Evolutionary conservation across 2,329 filamentous ascomycete species (phyloP).

Genomic region (Fusarium sp.): DNA sequence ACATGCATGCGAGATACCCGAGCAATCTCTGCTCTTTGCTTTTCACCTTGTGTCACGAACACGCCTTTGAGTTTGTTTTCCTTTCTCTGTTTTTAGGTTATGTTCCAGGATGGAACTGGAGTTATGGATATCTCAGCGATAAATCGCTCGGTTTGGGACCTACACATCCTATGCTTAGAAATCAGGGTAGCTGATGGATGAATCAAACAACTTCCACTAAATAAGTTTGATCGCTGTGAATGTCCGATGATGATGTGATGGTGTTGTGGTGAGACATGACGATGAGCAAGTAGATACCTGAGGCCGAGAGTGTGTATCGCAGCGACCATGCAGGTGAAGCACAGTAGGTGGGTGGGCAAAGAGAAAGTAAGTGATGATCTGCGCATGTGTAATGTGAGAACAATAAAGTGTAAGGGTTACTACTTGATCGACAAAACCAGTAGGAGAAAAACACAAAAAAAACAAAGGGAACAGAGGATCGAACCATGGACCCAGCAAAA

Average conservation of each 20-base stretch:
- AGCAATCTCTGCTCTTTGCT: constrained; percentile 12
- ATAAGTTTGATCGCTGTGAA: neutral
- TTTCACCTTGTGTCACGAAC: constrained; percentile 11
- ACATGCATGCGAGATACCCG: constrained; percentile 24
- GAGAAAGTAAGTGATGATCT: too few relatives aligned
- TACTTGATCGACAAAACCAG: too few relatives aligned
- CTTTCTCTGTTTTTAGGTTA: constrained; percentile 37
- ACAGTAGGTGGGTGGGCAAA: too few relatives aligned
- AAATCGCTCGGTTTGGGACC: constrained; percentile 27
- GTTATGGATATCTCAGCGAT: constrained; percentile 43
- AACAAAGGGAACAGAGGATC: neutral
- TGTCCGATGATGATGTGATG: neutral
- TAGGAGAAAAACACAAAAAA: neutral
- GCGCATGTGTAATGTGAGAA: too few relatives aligned
- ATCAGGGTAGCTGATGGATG: constrained; percentile 32
- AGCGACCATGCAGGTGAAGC: neutral
- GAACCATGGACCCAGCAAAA: constrained; percentile 15
- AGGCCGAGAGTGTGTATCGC: neutral
- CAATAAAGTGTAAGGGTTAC: too few relatives aligned
- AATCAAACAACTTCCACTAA: constrained; percentile 27
- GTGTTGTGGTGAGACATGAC: neutral
- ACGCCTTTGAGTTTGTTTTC: constrained; percentile 38
- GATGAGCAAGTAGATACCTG: too few relatives aligned
- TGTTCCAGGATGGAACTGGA: constrained; percentile 35
- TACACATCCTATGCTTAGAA: constrained; percentile 9